Evolutionary conservation across 2,329 filamentous ascomycete species (phyloP).

Genomic region (Beauveria scarabaeidicola): DNA sequence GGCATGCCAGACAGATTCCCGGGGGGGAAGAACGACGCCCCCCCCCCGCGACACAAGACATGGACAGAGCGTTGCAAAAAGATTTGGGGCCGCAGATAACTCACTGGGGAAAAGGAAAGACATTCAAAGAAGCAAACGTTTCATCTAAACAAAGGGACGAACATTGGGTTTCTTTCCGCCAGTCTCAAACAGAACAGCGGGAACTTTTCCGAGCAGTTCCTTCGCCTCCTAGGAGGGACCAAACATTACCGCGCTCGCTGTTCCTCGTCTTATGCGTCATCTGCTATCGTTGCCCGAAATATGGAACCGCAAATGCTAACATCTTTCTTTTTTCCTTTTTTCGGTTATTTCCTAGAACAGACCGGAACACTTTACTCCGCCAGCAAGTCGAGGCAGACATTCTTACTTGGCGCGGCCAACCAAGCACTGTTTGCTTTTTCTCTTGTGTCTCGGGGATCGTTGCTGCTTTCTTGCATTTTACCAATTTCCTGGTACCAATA

Average conservation of each 20-base stretch:
- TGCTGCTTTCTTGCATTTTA: too few relatives aligned
- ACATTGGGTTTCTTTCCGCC: neutral
- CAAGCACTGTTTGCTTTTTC: neutral
- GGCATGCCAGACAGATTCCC: neutral
- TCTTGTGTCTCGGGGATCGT: neutral
- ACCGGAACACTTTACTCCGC: neutral
- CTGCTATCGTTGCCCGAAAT: neutral
- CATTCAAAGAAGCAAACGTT: neutral
- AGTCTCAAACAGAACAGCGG: conserved; percentile 2
- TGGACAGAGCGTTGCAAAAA: conserved; percentile 2
- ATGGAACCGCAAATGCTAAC: conserved; percentile 1
- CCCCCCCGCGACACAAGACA: neutral
- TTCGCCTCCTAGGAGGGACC: neutral
- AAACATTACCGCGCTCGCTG: neutral
- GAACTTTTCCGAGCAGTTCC: neutral
- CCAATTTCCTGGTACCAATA: too few relatives aligned
- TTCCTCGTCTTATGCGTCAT: neutral
- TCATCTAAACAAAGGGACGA: conserved; percentile 6
- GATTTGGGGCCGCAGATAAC: neutral
- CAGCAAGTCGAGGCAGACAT: neutral
- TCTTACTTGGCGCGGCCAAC: too few relatives aligned
- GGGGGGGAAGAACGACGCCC: neutral
- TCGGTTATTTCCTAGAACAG: neutral
- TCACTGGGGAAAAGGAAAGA: neutral
- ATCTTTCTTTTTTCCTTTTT: neutral